These are phyloP conservation scores for Funneliformis mosseae DNA, from an alignment of 192 early-diverging fungal genomes.

Conservation along the genomic window DNA sequence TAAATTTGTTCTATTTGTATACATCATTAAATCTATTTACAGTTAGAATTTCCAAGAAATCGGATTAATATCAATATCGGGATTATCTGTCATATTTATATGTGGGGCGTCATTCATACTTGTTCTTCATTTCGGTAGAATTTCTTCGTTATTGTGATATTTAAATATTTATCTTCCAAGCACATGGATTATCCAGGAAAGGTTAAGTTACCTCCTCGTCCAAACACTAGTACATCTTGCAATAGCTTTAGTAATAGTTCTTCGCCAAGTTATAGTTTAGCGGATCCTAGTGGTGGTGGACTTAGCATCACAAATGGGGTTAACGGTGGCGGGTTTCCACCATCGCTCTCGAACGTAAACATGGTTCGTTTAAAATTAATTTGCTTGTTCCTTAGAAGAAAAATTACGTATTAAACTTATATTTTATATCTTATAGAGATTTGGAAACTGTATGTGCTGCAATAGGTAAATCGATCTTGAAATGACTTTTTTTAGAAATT, in stretches of 20 bases:
- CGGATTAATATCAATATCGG: no score
- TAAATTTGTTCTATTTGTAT: neutral
- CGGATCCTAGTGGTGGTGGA: neutral
- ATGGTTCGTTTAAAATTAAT: neutral
- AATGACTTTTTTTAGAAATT: neutral
- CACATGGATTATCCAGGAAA: neutral
- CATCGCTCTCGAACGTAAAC: neutral
- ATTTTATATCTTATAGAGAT: slow-evolving; percentile 38
- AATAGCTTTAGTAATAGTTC: neutral
- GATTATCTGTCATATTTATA: neutral
- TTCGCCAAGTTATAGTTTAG: neutral
- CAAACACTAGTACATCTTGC: neutral
- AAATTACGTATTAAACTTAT: neutral
- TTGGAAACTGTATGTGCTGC: slow-evolving; percentile 68
- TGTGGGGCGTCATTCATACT: neutral
- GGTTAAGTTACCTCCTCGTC: neutral
- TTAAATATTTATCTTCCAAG: neutral
- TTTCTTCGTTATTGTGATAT: no score
- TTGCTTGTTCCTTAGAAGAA: neutral
- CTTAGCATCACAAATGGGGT: neutral
- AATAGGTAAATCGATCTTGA: slow-evolving; percentile 45
- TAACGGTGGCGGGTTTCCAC: neutral
- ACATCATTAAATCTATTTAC: neutral
- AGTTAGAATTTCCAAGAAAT: neutral
- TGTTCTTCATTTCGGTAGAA: neutral